Evolutionary conservation across 371 early-diverging fungal genomes (phyloP).

Genomic region (Haplosporangium sp.): DNA sequence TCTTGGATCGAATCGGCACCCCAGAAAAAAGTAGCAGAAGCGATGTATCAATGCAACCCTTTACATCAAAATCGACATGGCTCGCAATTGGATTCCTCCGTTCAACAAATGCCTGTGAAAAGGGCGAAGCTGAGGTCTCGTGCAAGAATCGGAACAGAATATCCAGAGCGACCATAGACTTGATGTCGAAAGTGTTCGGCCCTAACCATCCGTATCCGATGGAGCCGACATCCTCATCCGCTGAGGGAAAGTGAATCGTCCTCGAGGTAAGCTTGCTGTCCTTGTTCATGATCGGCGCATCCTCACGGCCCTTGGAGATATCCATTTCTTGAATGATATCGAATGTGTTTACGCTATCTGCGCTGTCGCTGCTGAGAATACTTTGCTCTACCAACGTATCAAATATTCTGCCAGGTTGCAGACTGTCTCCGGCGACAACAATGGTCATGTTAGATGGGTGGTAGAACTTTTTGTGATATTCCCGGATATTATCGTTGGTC

Average conservation of each 20-base stretch:
- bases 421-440: slow-evolving; percentile 67
- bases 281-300: slow-evolving; percentile 53
- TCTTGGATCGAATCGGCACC: slow-evolving; percentile 57
- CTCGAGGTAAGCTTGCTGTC: slow-evolving; percentile 43
- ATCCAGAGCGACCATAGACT: slow-evolving; percentile 65
- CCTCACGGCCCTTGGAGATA: slow-evolving; percentile 45
- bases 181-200: slow-evolving; percentile 64
- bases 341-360: slow-evolving; percentile 1
- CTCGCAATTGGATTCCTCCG: slow-evolving; percentile 64
- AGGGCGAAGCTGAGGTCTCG: slow-evolving; percentile 67
- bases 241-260: slow-evolving; percentile 64
- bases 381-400: slow-evolving; percentile 43
- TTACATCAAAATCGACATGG: slow-evolving; percentile 68
- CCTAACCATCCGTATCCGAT: slow-evolving; percentile 76
- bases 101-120: slow-evolving; percentile 73
- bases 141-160: slow-evolving; percentile 69
- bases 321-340: slow-evolving; percentile 52
- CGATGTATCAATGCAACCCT: slow-evolving; percentile 59
- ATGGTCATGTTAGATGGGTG: slow-evolving; percentile 70
- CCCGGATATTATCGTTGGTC: slow-evolving; percentile 74
- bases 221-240: slow-evolving; percentile 69
- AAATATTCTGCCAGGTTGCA: slow-evolving; percentile 59
- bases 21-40: slow-evolving; percentile 69
- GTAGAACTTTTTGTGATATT: slow-evolving; percentile 77
- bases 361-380: slow-evolving; percentile 14